Evolutionary conservation across 345 rosid species (phyloP), one percentile per base, ranked within the genome.

Genomic region (Ailanthus altissimus): DNA sequence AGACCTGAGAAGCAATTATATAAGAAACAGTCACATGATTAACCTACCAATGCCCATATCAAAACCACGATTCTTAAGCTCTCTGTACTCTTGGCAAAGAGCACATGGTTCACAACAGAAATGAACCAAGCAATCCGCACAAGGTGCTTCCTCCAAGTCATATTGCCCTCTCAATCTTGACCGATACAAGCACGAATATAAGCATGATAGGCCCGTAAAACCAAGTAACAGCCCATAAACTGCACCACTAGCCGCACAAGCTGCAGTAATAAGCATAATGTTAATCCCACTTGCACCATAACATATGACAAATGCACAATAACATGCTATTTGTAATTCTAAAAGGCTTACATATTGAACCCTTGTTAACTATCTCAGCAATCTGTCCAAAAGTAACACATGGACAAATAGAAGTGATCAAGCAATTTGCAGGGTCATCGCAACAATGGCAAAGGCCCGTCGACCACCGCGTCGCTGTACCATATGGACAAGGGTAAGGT

Each of bases 351-450:
- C 89, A 62, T 61, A 79, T 46, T 2, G 82, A 56, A 12, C 90
- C 87, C 61, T 77, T 79, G 70, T 84, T 85, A 42, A 85, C 81
- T 0, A 84, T 84, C 81, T 86, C 85, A 7, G 84, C 86, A 53
- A 84, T 81, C 73, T 88, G 85, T 66, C 89, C 89, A 62, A 86
- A 88, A 14, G 91, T 86, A 21, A 88, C 78, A 49, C 89, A 84
- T 12, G 87, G 88, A 47, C 89, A 86, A 20, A 83, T 67, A 78
- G 70, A 70, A 25, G 91, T 83, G 23, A 86, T 84, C 15, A 86
- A 53, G 51, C 86, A 85, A 47, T 78, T 87, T 11, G 83, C 85
- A 0, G 85, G 87, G 64, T 87, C 88, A 58, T 84, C 86, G 32
- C 83, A 85, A 23, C 88, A 87, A 59, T 83, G 87, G 78, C 84